Evolutionary conservation across 768 basidiomycete genomes (phyloP), one percentile per base, ranked within the genome.

Genomic region (Russula emetica): DNA sequence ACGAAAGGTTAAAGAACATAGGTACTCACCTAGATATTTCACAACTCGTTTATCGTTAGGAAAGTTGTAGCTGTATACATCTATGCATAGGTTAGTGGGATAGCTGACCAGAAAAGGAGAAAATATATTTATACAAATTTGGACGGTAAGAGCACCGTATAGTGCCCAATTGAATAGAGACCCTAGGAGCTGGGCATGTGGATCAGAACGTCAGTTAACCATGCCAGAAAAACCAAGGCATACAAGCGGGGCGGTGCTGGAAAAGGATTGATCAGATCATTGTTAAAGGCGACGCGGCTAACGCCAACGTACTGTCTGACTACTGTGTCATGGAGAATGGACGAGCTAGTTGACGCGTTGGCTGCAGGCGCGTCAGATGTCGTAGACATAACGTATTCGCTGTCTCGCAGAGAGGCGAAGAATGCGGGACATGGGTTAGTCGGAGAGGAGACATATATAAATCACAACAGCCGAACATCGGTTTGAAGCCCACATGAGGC

Each of bases 121-220:
- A n/a, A 26, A 28, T 0, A 32, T 16, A 62, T 64, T 42, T 49
- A 13, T 49, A 74, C 74, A 74, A 57, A 69, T 64, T 69, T 74
- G 74, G 26, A 73, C 67, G 28, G 56, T 54, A 20, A 75, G 69
- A 20, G 69, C 68, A 28, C 74, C 74, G 49, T 69, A 75, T 6
- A 75, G 52, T 40, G 63, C 53, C 60, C 67, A 73, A 61, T 71
- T 71, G 54, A 74, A 44, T 42, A 74, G 47, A 45, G 59, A 22
- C 2, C 63, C 59, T 9, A 64, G 36, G 28, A 64, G 49, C 59
- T 64, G 49, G 42, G 40, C 7, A 20, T 28, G 20, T 47, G 11
- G 24, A 36, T 51, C 26, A 26, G 47, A 47, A 64, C n/a, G 20
- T 60, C 32, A 36, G 11, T 60, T 14, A 9, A 36, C 20, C 3